Evolutionary conservation across 352 stramenopile species (phyloP).

Genomic region (Phytophthora podocarpi): DNA sequence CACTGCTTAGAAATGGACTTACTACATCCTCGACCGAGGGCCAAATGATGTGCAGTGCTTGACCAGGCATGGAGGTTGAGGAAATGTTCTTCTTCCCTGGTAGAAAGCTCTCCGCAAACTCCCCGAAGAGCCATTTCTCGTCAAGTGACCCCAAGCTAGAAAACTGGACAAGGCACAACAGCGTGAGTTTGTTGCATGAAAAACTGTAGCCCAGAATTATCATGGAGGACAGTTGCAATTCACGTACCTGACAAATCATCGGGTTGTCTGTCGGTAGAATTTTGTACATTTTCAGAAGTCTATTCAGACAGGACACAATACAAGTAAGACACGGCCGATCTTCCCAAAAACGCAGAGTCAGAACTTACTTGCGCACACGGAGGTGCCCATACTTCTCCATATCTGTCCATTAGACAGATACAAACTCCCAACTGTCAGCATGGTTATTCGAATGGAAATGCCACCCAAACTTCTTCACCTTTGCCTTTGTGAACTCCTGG

Average conservation of each 20-base stretch:
- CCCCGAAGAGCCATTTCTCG: constrained; percentile 83
- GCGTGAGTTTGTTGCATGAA: not conserved
- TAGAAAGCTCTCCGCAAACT: constrained; percentile 73
- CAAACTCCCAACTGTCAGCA: constrained; percentile 1
- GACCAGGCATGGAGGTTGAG: constrained; percentile 39
- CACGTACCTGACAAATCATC: constrained; percentile 66
- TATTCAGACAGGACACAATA: constrained; percentile 16
- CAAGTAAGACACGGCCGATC: constrained; percentile 2
- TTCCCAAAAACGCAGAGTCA: not conserved
- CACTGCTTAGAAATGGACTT: constrained; percentile 13
- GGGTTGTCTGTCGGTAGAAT: constrained; percentile 59
- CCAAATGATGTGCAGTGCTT: constrained; percentile 81
- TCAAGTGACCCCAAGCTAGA: constrained; percentile 83
- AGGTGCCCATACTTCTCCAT: constrained; percentile 87
- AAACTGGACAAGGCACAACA: constrained; percentile 42
- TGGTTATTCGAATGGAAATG: not conserved
- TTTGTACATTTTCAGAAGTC: constrained; percentile 57
- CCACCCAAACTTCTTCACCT: constrained; percentile 36
- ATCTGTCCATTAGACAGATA: constrained; percentile 35
- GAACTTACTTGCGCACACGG: constrained; percentile 60
- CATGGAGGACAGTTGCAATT: not conserved
- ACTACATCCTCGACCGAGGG: constrained; percentile 82
- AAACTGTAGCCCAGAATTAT: not conserved
- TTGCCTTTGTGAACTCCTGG: constrained; percentile 72
- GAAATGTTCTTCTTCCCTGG: constrained; percentile 43